These are phyloP conservation scores for Mycena citricolor DNA, from an alignment of 1,284 basidiomycete species.

Conservation along the genomic window DNA sequence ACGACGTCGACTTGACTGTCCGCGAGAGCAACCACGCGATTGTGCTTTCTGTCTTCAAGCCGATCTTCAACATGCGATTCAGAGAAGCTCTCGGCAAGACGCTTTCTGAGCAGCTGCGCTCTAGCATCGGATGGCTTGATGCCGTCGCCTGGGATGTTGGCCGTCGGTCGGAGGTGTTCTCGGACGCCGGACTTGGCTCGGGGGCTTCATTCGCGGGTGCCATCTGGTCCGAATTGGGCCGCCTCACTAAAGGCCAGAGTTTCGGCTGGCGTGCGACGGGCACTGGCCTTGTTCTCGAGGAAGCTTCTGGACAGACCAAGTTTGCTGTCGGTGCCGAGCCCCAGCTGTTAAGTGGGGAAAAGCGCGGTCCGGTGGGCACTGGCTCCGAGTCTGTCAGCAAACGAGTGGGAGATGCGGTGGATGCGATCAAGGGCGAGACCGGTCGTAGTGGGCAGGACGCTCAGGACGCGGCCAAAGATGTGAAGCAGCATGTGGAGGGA, in stretches of 20 bases:
- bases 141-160: constrained; percentile 56
- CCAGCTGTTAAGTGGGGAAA: constrained; percentile 63
- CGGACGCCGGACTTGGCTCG: constrained; percentile 54
- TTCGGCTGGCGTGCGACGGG: constrained; percentile 56
- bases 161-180: constrained; percentile 58
- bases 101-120: constrained; percentile 52
- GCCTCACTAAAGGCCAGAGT: constrained; percentile 41
- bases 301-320: constrained; percentile 33
- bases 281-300: constrained; percentile 58
- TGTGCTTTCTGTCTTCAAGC: constrained; percentile 58
- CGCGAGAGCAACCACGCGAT: constrained; percentile 62
- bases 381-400: constrained; percentile 46
- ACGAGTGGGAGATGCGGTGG: constrained; percentile 31
- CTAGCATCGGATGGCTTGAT: constrained; percentile 50
- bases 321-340: constrained; percentile 71
- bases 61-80: constrained; percentile 54
- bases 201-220: constrained; percentile 52
- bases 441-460: constrained; percentile 23
- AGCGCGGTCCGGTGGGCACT: constrained; percentile 60
- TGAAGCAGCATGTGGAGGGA: constrained; percentile 33
- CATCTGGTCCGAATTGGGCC: constrained; percentile 64
- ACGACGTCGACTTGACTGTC: constrained; percentile 52
- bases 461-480: constrained; percentile 28
- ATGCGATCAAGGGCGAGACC: constrained; percentile 30
- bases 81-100: constrained; percentile 56